phyloP scores from a whole-genome alignment of 1,284 basidiomycete species.

The Trichosporon sp. region DNA sequence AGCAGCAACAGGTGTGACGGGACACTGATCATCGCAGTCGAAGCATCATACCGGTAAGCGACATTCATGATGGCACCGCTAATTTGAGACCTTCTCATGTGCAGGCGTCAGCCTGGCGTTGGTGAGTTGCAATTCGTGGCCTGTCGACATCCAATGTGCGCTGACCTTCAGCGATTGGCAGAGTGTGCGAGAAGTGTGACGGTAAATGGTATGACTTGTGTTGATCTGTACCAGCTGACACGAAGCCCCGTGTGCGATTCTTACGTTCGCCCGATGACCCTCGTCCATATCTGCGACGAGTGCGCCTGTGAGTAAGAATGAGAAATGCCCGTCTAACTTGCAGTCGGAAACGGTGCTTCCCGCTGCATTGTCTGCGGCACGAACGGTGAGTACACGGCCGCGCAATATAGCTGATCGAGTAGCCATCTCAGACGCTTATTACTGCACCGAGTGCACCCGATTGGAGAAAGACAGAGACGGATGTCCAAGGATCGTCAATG shows the following conservation, averaged over 20 bases:
- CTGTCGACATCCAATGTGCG: too few relatives aligned
- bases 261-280: conserved; percentile 95
- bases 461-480: conserved; percentile 98
- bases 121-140: conserved; percentile 62
- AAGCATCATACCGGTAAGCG: conserved; percentile 84
- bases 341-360: conserved; percentile 88
- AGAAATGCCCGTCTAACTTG: conserved; percentile 6
- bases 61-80: conserved; percentile 3
- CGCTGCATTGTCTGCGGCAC: conserved; percentile 96
- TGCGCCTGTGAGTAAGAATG: conserved; percentile 73
- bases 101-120: conserved; percentile 92
- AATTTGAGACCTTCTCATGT: conserved; percentile 85
- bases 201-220: conserved; percentile 84
- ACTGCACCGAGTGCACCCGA: conserved; percentile 93
- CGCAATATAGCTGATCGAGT: conserved; percentile 20
- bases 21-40: conserved; percentile 60
- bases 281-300: conserved; percentile 98
- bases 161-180: conserved; percentile 74
- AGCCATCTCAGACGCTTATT: conserved; percentile 97
- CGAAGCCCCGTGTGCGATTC: conserved; percentile 96
- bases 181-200: conserved; percentile 98
- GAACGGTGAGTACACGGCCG: conserved; percentile 66
- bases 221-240: conserved; percentile 14
- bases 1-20: background rate
- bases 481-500: conserved; percentile 97